Conservation (phyloP, 2,329 filamentous ascomycete species). For the Verticillium nonalfalfae region DNA sequence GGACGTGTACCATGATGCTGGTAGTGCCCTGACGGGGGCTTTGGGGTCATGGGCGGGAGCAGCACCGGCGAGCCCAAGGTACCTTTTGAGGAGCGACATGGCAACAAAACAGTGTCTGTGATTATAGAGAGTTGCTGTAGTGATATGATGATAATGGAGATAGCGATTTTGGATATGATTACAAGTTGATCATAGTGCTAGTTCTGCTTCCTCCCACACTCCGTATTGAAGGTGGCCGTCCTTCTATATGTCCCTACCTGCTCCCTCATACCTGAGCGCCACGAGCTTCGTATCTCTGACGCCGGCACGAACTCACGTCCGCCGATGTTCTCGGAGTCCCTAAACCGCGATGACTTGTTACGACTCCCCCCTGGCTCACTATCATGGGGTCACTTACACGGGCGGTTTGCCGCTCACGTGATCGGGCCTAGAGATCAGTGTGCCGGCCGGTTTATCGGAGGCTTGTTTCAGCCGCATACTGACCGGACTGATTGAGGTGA, state of each 20-base stretch:
- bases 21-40: slow-evolving; percentile 30
- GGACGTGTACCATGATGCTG: slow-evolving; percentile 44
- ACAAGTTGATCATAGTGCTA: background rate
- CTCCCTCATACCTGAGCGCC: background rate
- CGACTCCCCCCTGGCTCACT: background rate
- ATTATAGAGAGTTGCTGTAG: background rate
- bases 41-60: slow-evolving; percentile 17
- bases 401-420: slow-evolving; percentile 9
- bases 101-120: background rate
- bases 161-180: background rate
- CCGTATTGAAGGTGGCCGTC: background rate
- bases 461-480: background rate
- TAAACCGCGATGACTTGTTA: background rate
- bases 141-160: background rate
- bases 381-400: slow-evolving; percentile 5
- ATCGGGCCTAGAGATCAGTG: background rate
- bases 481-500: background rate
- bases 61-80: slow-evolving; percentile 27
- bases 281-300: background rate
- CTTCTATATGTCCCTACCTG: slow-evolving; percentile 10
- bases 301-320: slow-evolving; percentile 3
- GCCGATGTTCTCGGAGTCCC: background rate
- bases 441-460: background rate
- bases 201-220: background rate
- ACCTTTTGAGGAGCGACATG: slow-evolving; percentile 26